Percentiles rank a stretch among this genome's conserved stretches.
Conservation (phyloP, 2,329 filamentous ascomycete species). For the Penicillium sp. region DNA sequence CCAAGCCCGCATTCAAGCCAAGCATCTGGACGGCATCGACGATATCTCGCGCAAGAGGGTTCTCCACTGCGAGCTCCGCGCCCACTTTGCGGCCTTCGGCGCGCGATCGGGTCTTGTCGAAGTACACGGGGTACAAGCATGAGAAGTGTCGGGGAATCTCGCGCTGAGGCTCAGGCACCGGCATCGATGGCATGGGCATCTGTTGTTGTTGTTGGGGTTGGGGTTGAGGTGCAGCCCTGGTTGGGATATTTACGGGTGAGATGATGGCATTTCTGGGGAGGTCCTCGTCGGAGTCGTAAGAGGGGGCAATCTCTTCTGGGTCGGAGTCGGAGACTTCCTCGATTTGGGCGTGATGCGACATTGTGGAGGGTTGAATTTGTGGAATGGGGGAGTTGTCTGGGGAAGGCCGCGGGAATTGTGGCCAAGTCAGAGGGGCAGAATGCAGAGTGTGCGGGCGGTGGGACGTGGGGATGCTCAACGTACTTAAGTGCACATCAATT, state of each 20-base stretch:
- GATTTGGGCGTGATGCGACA: constrained; percentile 78
- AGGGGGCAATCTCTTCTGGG: constrained; percentile 81
- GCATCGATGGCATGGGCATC: constrained; percentile 18
- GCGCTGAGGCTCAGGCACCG: constrained; percentile 46
- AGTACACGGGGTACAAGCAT: constrained; percentile 94
- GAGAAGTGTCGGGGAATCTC: constrained; percentile 72
- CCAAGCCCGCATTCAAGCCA: constrained; percentile 65
- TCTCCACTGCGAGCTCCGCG: constrained; percentile 68
- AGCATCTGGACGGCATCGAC: constrained; percentile 77
- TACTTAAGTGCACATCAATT: background rate
- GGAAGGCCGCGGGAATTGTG: constrained; percentile 23
- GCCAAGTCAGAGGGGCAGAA: constrained; percentile 19
- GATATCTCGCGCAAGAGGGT: constrained; percentile 86
- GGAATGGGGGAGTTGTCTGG: constrained; percentile 12
- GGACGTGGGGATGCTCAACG: constrained; percentile 2
- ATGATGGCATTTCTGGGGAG: constrained; percentile 43
- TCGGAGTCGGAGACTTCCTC: constrained; percentile 94
- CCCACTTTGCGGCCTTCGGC: constrained; percentile 79
- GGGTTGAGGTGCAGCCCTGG: constrained; percentile 7
- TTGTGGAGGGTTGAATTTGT: constrained; percentile 39
- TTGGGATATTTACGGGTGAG: constrained; percentile 36
- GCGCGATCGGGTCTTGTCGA: constrained; percentile 67
- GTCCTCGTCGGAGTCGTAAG: constrained; percentile 52
- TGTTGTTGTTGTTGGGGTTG: constrained; percentile 9
- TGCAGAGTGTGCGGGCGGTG: constrained; percentile 17